Percentiles rank a stretch among this genome's conserved stretches.
phyloP scores from a whole-genome alignment of 2,329 filamentous ascomycete species.

The Thielaviopsis populi region DNA sequence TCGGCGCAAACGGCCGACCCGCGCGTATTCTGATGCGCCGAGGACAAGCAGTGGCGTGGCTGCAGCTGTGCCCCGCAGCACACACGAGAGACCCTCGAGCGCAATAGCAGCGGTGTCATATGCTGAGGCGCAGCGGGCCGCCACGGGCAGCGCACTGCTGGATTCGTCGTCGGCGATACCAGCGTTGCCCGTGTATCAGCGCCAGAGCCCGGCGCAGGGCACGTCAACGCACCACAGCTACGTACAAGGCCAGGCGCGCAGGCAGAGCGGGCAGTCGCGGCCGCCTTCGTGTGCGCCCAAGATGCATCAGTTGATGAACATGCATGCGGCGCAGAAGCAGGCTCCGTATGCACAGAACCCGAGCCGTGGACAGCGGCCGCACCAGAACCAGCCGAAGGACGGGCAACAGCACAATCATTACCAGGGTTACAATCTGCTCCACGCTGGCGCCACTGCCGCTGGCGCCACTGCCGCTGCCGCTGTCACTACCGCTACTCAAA shows the following conservation, averaged over 20 bases:
- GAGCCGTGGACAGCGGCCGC: slow-evolving; percentile 16
- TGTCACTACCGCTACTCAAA: background rate
- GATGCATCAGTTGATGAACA: slow-evolving; percentile 20
- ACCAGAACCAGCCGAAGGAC: background rate
- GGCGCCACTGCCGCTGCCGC: too few relatives aligned
- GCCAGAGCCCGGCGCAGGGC: slow-evolving; percentile 17
- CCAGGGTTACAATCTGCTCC: too few relatives aligned
- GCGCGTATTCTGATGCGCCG: slow-evolving; percentile 20
- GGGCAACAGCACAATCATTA: background rate
- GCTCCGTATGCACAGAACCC: background rate
- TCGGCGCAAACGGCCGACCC: slow-evolving; percentile 5
- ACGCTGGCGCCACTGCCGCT: too few relatives aligned
- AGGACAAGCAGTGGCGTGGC: background rate
- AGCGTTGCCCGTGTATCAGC: slow-evolving; percentile 12
- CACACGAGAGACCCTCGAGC: background rate
- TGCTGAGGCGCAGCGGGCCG: slow-evolving; percentile 13
- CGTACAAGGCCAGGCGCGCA: slow-evolving; percentile 13
- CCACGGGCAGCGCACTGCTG: background rate
- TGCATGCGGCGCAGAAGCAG: slow-evolving; percentile 15
- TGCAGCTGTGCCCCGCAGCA: background rate
- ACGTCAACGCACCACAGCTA: slow-evolving; percentile 17
- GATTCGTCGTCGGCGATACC: background rate
- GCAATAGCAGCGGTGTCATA: background rate
- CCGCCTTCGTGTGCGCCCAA: slow-evolving; percentile 9
- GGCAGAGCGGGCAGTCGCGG: background rate